Base-by-base conservation (phyloP, 2,329 filamentous ascomycete genomes). In the Neonectria ditissima region DNA sequence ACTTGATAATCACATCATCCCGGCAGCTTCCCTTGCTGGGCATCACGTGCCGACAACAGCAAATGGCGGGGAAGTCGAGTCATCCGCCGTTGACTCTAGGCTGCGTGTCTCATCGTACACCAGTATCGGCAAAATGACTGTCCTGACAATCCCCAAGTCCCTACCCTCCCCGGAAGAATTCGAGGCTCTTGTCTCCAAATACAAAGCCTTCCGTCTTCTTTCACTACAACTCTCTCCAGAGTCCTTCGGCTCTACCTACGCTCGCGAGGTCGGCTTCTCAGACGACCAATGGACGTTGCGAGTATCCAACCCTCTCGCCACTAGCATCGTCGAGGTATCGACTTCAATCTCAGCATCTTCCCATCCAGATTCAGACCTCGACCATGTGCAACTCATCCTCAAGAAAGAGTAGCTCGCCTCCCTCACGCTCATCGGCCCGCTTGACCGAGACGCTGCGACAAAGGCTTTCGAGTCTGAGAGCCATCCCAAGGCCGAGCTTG, bases 171-270 rank as follows among this genome's bases (percentile, higher is more conserved):
- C 20, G 1, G 22, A 51, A 28, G 26, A 55, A 9, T 56, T 44
- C 18, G 45, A 62, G 6, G 20, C 22, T 2, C 59, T 70, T 24
- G 22, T 65, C 5, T 24, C 41, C 4, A 37, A 30, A 2, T 67
- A 55, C 26, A 67, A 52, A 16, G 14, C 48, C 1, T 70, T 70
- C 11, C 64, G 68, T 1, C 26, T 70, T 0, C 52, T 52, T 1
- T 61, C 68, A 2, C 30, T 70, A 0, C 13, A 67, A 5, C 22
- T 52, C 1, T 70, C 68, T 1, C 65, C 68, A 0, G 48, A 70
- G 10, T 37, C 60, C 1, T 70, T 70, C 18, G 20, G 61, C 4
- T 70, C 68, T 18, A 63, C 44, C 3, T 63, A 65, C 4, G 44
- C 61, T 5, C 37, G 28, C 1, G 68, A 70, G 45, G 28, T 30